phyloP scores from a whole-genome alignment of 2,329 filamentous ascomycete species.

The Paramyrothecium sp. region DNA sequence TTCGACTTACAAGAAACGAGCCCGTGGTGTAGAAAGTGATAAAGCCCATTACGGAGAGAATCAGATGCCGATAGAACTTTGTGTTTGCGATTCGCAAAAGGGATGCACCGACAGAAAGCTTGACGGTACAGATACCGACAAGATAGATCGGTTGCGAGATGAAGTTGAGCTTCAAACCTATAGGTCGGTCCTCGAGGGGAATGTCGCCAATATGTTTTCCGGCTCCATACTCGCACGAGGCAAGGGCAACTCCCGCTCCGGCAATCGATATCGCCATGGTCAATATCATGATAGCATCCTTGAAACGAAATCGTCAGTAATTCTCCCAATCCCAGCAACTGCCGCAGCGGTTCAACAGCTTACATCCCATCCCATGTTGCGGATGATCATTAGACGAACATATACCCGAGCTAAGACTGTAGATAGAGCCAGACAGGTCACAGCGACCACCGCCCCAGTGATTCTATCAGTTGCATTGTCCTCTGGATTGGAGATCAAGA shows the following conservation, averaged over 20 bases:
- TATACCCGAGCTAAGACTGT: slow-evolving; percentile 40
- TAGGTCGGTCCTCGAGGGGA: slow-evolving; percentile 24
- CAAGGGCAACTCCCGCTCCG: slow-evolving; percentile 37
- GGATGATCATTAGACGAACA: slow-evolving; percentile 44
- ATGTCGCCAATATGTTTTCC: slow-evolving; percentile 44
- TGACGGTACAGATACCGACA: slow-evolving; percentile 37
- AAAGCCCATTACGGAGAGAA: slow-evolving; percentile 35
- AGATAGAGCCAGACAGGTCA: slow-evolving; percentile 34
- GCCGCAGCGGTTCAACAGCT: slow-evolving; percentile 7
- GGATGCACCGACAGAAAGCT: slow-evolving; percentile 39
- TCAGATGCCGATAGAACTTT: slow-evolving; percentile 30
- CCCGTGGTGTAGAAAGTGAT: slow-evolving; percentile 28
- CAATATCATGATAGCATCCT: slow-evolving; percentile 28
- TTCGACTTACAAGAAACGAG: slow-evolving; percentile 33
- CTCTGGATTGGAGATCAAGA: slow-evolving; percentile 24
- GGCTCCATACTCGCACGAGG: slow-evolving; percentile 39
- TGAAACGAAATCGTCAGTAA: background rate
- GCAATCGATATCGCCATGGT: slow-evolving; percentile 29
- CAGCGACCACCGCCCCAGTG: slow-evolving; percentile 35
- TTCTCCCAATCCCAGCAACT: too few species aligned
- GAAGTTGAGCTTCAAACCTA: slow-evolving; percentile 40
- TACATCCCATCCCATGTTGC: slow-evolving; percentile 46
- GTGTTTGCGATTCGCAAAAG: slow-evolving; percentile 37
- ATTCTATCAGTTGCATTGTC: slow-evolving; percentile 35
- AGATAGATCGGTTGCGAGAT: slow-evolving; percentile 42